Base-by-base conservation (phyloP, 371 early-diverging fungal genomes). In the Lichtheimia ornata region DNA sequence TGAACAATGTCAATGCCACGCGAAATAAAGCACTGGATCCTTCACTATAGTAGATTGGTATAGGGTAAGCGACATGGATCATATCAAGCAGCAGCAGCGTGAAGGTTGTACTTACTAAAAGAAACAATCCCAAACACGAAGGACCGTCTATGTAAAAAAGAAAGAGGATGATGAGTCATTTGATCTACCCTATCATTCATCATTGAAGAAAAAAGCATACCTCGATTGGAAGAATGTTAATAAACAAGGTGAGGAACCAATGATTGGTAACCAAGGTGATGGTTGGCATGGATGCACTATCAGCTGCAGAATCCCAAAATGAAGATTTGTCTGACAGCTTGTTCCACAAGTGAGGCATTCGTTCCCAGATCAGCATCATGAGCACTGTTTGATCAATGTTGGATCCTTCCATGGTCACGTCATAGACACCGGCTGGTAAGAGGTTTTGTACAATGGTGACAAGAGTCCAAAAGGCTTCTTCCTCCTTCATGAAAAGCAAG, bases 211-310 rank as follows among this genome's bases (percentile, higher is more conserved):
- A n/a, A n/a, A n/a, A n/a, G 1, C 47, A 7, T 76, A 80, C 85
- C 78, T 89, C 91, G n/a, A 82, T 78, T 0, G 94, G 94, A 22
- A 93, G 67, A 30, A 90, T 86, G 63, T 90, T 89, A 59, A 92
- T 87, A 62, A 88, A 94, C 5, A 93, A 65, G 0, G 94, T 91
- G 67, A 93, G 70, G 67, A 93, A 92, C 95, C 95, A 94, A 59
- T 87, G 93, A 59, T 91, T 91, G 2, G 92, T 91, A 1, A 91
- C 88, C 61, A 91, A 74, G 5, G 86, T 85, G 44, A 91, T 78
- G 7, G 88, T 84, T 4, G 90, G 88, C 74, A 90, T 78, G 0
- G 72, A 62, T 5, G 58, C 65, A 9, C 77, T 75, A 43, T 85
- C 84, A 1, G 74, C 73, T 25, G 77, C 80, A 22, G 70, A 74